phyloP scores from a whole-genome alignment of 2,329 filamentous ascomycete species.

The Rutstroemia sydowiana region DNA sequence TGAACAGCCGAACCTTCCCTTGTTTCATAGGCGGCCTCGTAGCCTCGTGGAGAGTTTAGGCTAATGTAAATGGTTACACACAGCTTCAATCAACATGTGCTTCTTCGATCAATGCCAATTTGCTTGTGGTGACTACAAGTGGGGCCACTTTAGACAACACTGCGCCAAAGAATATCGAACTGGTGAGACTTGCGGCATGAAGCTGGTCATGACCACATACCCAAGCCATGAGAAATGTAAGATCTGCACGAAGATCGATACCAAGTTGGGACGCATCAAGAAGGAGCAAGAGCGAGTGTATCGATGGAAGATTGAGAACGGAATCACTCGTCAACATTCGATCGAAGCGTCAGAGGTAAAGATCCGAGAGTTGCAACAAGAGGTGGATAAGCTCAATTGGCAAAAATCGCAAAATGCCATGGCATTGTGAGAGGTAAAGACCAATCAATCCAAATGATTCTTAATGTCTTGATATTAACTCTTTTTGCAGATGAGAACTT shows the following conservation, averaged over 20 bases:
- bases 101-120: constrained; percentile 90
- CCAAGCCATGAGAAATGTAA: constrained; percentile 59
- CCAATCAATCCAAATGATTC: constrained; percentile 5
- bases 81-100: constrained; percentile 59
- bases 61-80: constrained; percentile 15
- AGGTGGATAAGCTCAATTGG: constrained; percentile 43
- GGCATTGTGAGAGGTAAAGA: constrained; percentile 6
- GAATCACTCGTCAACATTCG: constrained; percentile 49
- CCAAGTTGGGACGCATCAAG: constrained; percentile 66
- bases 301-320: constrained; percentile 65
- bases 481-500: constrained; percentile 1
- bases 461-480: constrained; percentile 3
- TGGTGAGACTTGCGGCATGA: constrained; percentile 93
- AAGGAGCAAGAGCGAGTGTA: constrained; percentile 69
- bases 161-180: constrained; percentile 93
- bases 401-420: constrained; percentile 5
- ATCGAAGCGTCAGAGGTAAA: constrained; percentile 66
- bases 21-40: constrained; percentile 17
- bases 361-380: constrained; percentile 56
- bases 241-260: constrained; percentile 81
- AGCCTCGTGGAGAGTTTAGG: constrained; percentile 5
- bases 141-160: constrained; percentile 86
- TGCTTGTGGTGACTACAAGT: constrained; percentile 85
- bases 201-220: constrained; percentile 72
- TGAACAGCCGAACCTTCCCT: not conserved